Percentiles rank a stretch among this genome's conserved stretches.
Evolutionary conservation across 768 basidiomycete species (phyloP).

Genomic region (Termitomyces sp.): DNA sequence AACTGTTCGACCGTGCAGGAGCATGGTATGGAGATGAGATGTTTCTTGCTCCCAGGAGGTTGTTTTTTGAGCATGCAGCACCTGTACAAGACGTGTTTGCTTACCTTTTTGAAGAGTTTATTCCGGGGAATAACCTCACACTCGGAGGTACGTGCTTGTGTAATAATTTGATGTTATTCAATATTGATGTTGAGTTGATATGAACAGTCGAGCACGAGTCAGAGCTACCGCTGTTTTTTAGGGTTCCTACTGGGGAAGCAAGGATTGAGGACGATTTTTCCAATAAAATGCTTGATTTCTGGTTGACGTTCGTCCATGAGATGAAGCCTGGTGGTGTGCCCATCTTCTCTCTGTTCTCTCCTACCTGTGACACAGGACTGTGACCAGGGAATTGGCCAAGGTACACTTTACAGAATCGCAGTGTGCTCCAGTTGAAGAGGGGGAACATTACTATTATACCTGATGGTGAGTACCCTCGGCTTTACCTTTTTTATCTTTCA

Average conservation of each 20-base stretch:
- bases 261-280: constrained; percentile 40
- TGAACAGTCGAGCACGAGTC: constrained; percentile 43
- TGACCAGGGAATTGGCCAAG: constrained; percentile 41
- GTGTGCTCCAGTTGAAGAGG: constrained; percentile 45
- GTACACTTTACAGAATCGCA: constrained; percentile 27
- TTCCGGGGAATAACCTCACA: constrained; percentile 45
- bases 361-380: background rate
- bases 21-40: constrained; percentile 58
- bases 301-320: constrained; percentile 52
- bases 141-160: constrained; percentile 36
- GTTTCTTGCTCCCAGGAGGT: constrained; percentile 46
- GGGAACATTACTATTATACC: constrained; percentile 49
- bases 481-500: background rate
- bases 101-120: constrained; percentile 53
- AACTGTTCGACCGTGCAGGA: constrained; percentile 49
- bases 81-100: constrained; percentile 42
- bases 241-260: constrained; percentile 32
- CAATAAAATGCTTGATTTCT: constrained; percentile 44
- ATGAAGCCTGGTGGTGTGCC: constrained; percentile 49
- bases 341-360: background rate
- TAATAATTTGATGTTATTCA: background rate
- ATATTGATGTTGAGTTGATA: background rate
- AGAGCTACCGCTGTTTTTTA: constrained; percentile 46
- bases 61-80: constrained; percentile 46
- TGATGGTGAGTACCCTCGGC: constrained; percentile 34